These are phyloP conservation scores for Trichosporon sp. DNA, from an alignment of 1,284 basidiomycete genomes.

Conservation along the genomic window DNA sequence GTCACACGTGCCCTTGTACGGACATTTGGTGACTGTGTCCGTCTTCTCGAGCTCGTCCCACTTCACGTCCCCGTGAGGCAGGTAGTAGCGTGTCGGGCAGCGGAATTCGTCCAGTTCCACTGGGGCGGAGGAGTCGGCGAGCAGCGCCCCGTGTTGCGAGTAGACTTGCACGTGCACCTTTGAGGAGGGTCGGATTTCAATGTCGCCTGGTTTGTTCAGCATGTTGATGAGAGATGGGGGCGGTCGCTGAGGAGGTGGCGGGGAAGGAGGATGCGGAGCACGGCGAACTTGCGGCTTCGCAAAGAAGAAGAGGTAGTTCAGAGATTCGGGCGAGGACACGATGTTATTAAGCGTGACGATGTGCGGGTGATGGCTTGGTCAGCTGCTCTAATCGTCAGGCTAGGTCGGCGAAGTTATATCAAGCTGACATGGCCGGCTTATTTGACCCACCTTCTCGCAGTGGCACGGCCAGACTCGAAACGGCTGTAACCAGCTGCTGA, in stretches of 20 bases:
- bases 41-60: constrained; percentile 20
- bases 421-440: too few relatives aligned
- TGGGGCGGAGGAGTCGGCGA: constrained; percentile 17
- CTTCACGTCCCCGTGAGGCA: constrained; percentile 12
- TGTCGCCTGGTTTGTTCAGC: constrained; percentile 22
- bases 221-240: neutral
- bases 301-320: neutral
- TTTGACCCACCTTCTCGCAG: too few relatives aligned
- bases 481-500: too few relatives aligned
- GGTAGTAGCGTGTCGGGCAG: constrained; percentile 26
- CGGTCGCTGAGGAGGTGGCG: neutral
- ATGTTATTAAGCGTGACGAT: neutral
- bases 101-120: constrained; percentile 22
- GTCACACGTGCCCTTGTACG: constrained; percentile 27
- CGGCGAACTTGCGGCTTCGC: neutral
- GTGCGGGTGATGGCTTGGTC: neutral
- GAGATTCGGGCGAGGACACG: neutral
- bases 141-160: neutral
- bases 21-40: constrained; percentile 19
- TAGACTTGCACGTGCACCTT: constrained; percentile 19
- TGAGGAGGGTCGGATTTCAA: constrained; percentile 6
- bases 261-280: neutral
- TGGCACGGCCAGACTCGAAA: too few relatives aligned
- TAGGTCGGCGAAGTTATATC: neutral
- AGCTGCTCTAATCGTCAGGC: neutral